A percentile compares a stretch with the other conserved stretches of the same genome.
Evolutionary conservation across 768 basidiomycete species (phyloP).

Genomic region (Butyriboletus loyo): DNA sequence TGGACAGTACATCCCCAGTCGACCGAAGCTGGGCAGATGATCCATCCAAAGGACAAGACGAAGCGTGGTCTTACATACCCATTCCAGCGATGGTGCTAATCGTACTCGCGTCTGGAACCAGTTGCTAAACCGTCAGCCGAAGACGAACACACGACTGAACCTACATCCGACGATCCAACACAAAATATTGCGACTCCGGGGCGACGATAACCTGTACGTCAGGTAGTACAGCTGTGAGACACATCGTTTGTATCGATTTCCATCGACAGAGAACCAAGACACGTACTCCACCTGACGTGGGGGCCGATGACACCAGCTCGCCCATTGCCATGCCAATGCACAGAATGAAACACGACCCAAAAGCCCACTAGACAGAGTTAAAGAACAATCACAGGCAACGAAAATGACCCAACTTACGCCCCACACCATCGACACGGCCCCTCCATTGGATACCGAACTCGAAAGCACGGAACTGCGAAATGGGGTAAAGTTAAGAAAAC

Average conservation of each 20-base stretch:
- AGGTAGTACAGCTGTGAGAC: conserved; percentile 54
- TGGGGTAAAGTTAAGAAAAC: background rate
- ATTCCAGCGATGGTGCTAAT: conserved; percentile 43
- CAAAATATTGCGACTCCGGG: conserved; percentile 52
- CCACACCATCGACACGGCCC: conserved; percentile 42
- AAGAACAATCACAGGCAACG: background rate
- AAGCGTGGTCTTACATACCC: conserved; percentile 12
- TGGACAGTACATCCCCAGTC: conserved; percentile 64
- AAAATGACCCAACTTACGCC: conserved; percentile 25
- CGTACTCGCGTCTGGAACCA: conserved; percentile 44
- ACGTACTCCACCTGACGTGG: conserved; percentile 37
- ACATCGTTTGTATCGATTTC: background rate
- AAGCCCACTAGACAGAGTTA: conserved; percentile 29
- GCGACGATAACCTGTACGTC: conserved; percentile 55
- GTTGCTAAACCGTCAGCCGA: background rate
- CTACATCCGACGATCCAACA: conserved; percentile 67
- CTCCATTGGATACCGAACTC: conserved; percentile 47
- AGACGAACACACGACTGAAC: conserved; percentile 10
- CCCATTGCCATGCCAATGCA: conserved; percentile 37
- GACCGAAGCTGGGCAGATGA: conserved; percentile 43
- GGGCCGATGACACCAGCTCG: conserved; percentile 37
- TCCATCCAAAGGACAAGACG: background rate
- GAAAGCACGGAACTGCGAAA: conserved; percentile 39
- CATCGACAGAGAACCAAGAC: background rate
- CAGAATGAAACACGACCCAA: conserved; percentile 35